phyloP scores from a whole-genome alignment of 2,329 filamentous ascomycete genomes.

The Zymoseptoria tritici region DNA sequence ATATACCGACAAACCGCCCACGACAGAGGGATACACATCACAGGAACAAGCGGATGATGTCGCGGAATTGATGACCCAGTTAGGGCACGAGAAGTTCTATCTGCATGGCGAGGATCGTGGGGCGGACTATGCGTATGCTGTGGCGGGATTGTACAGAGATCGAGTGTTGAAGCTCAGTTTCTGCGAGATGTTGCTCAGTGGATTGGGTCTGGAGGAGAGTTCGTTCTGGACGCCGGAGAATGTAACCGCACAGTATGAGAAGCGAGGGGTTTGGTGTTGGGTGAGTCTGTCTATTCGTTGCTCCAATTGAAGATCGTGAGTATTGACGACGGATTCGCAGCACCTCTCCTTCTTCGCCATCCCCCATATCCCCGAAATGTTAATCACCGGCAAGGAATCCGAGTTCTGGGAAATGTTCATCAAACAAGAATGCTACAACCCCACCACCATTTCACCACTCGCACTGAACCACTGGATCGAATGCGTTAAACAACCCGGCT shows the following conservation, averaged over 20 bases:
- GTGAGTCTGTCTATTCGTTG: conserved; percentile 4
- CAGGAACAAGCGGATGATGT: conserved; percentile 32
- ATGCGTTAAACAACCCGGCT: conserved; percentile 27
- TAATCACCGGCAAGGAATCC: conserved; percentile 32
- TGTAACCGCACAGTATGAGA: conserved; percentile 26
- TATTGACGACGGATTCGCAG: conserved; percentile 6
- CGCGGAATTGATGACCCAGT: conserved; percentile 29
- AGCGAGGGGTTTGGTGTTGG: conserved; percentile 32
- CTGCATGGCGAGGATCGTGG: conserved; percentile 32
- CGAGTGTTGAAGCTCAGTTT: conserved; percentile 27
- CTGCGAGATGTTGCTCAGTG: conserved; percentile 31
- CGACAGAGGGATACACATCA: conserved; percentile 33
- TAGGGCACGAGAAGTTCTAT: conserved; percentile 29
- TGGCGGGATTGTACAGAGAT: conserved; percentile 27
- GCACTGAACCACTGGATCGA: conserved; percentile 30
- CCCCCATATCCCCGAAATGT: conserved; percentile 34
- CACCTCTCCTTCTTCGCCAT: conserved; percentile 31
- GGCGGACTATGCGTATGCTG: conserved; percentile 31
- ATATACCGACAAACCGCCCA: conserved; percentile 34
- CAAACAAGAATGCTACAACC: conserved; percentile 36
- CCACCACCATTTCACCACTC: conserved; percentile 28
- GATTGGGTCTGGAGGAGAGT: conserved; percentile 27
- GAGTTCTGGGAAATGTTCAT: conserved; percentile 37
- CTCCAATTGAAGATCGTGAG: background rate
- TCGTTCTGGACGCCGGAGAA: conserved; percentile 29